Base-by-base conservation (phyloP, 345 rosid species). In the Alliaria petiolata region DNA sequence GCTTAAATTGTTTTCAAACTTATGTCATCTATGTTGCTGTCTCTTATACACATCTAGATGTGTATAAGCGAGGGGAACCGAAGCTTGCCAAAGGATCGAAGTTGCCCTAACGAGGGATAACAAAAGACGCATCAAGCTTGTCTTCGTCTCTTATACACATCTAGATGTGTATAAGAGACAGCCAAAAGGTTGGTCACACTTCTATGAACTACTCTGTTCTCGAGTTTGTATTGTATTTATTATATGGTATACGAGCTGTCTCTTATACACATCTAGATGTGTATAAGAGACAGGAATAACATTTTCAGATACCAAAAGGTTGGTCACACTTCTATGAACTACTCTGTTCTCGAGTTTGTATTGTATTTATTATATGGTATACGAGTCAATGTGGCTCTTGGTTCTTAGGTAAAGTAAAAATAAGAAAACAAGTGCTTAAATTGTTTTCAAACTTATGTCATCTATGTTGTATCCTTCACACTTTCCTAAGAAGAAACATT, bases 41-140 rank as follows among this genome's bases (percentile, higher is more conserved):
- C n/a, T n/a, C n/a, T n/a, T n/a, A n/a, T n/a, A n/a, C n/a, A n/a
- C n/a, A n/a, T n/a, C n/a, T n/a, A n/a, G n/a, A n/a, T n/a, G n/a
- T n/a, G n/a, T n/a, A n/a, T n/a, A n/a, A n/a, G n/a, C 80, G 80
- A 76, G 80, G 76, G 80, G 80, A 76, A 76, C 80, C 67, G 71
- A 76, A 76, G 80, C 80, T 76, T 76, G 80, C 80, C 80, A 76
- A 76, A 76, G 80, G 80, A 76, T 76, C 61, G 71, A 76, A 76
- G 80, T 76, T 76, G 80, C 80, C 80, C 80, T 56, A 75, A 56
- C 53, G 75, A 76, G 79, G 75, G 79, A 76, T 70, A 70, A 64
- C 33, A 56, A 69, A 76, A 56, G 80, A 70, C 80, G 63, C 25
- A 60, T 31, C 46, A 28, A 38, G 22, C 68, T 74, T 74, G 78